Evolutionary conservation across 768 basidiomycete genomes (phyloP).

Genomic region (Fomitopsis serialis): DNA sequence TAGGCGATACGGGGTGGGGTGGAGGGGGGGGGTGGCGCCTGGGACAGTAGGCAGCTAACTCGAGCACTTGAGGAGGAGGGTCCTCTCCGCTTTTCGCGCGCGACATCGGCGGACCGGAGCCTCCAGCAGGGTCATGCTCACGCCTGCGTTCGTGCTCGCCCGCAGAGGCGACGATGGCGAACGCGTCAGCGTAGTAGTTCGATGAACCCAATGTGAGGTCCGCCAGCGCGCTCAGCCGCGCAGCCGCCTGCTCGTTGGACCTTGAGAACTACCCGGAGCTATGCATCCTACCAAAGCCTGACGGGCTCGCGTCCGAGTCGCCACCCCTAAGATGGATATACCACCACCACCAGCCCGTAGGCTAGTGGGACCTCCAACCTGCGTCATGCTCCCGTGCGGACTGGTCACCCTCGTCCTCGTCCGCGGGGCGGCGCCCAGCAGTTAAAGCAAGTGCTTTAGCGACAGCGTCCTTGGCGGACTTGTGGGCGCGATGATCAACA

Average conservation of each 20-base stretch:
- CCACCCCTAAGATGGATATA: slow-evolving; percentile 14
- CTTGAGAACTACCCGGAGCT: background rate
- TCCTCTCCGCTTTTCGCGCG: too few species aligned
- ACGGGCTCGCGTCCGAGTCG: background rate
- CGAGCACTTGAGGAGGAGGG: slow-evolving; percentile 3
- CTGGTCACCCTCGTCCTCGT: background rate
- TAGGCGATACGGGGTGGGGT: slow-evolving; percentile 10
- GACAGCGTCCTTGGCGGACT: slow-evolving; percentile 6
- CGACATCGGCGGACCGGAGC: too few species aligned
- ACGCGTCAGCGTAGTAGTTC: too few species aligned
- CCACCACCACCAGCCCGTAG: background rate
- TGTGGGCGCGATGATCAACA: slow-evolving; percentile 11
- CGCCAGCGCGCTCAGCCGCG: too few species aligned
- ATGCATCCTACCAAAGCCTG: background rate
- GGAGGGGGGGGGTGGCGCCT: slow-evolving; percentile 1
- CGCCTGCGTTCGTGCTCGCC: too few species aligned
- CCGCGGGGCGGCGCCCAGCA: background rate
- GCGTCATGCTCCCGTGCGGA: background rate
- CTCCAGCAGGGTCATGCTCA: too few species aligned
- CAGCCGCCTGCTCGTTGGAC: too few species aligned
- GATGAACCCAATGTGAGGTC: too few species aligned
- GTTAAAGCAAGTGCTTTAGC: slow-evolving; percentile 9
- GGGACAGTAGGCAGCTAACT: slow-evolving; percentile 17
- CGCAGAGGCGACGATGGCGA: too few species aligned
- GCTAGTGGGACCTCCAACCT: background rate